Evolutionary conservation across 148 eudicot species (phyloP).

Genomic region (Nepenthes mirabilis): DNA sequence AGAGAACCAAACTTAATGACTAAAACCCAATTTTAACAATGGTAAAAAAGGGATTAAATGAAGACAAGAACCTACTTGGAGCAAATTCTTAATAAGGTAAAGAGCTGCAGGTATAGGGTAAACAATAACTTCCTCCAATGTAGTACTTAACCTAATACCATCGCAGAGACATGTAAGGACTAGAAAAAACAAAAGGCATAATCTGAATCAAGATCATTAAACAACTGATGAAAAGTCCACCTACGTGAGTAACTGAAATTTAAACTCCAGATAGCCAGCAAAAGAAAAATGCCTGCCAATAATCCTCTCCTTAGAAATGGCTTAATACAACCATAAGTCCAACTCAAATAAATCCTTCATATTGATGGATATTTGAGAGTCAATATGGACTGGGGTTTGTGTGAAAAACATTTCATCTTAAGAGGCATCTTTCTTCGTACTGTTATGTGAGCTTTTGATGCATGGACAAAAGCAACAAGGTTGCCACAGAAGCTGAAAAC

Average conservation of each 20-base stretch:
- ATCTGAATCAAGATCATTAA: too few species aligned
- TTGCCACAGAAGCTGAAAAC: constrained; percentile 13
- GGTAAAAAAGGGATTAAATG: not conserved
- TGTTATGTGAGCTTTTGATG: not conserved
- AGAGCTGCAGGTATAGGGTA: constrained; percentile 96
- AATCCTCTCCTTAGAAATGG: too few species aligned
- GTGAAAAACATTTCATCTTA: too few species aligned
- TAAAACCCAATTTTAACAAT: constrained; percentile 10
- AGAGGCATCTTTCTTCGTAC: too few species aligned
- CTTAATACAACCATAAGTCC: too few species aligned
- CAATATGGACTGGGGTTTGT: too few species aligned
- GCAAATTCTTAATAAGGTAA: constrained; percentile 84
- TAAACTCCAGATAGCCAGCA: too few species aligned
- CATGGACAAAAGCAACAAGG: not conserved
- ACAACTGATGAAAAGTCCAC: too few species aligned
- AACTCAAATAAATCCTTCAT: too few species aligned
- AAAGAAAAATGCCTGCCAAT: too few species aligned
- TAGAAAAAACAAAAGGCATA: not conserved
- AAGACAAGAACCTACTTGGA: constrained; percentile 44
- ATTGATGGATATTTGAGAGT: too few species aligned
- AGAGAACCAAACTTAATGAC: constrained; percentile 1
- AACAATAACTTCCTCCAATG: constrained; percentile 82
- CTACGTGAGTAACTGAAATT: too few species aligned
- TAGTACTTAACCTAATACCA: constrained; percentile 66
- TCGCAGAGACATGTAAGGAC: not conserved